phyloP scores from a whole-genome alignment of 2,329 filamentous ascomycete species.

The Colletotrichum viniferum region DNA sequence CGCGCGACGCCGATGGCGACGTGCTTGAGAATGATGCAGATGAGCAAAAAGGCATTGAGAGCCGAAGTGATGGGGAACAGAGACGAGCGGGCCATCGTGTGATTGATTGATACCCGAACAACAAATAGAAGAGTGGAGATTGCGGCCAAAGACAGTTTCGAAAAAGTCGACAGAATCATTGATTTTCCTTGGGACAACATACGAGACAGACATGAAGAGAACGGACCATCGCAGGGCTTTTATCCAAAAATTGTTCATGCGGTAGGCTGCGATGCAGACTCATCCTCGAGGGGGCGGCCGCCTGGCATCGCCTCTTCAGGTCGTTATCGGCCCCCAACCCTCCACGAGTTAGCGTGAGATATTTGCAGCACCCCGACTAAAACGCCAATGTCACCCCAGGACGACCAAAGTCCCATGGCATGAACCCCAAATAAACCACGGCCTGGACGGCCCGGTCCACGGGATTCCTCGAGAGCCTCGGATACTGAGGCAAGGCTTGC shows the following conservation, averaged over 20 bases:
- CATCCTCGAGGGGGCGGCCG: not conserved
- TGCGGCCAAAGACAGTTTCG: not conserved
- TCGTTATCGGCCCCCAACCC: not conserved
- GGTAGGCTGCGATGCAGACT: not conserved
- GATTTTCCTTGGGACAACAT: not conserved
- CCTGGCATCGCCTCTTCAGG: not conserved
- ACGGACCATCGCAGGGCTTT: not conserved
- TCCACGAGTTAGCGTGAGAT: not conserved
- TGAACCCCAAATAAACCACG: not conserved
- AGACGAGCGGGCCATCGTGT: not conserved
- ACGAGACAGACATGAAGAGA: not conserved
- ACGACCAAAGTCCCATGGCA: not conserved
- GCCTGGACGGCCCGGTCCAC: not conserved
- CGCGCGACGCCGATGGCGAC: not conserved
- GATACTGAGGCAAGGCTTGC: not conserved
- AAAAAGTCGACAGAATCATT: not conserved
- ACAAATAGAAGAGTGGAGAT: not conserved
- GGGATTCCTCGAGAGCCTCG: not conserved
- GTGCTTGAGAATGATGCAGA: slow-evolving; percentile 19
- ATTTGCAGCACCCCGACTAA: not conserved
- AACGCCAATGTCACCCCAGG: not conserved
- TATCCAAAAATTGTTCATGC: not conserved
- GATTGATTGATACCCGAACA: not conserved
- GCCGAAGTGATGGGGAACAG: slow-evolving; percentile 8
- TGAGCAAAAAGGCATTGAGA: slow-evolving; percentile 1